Conservation (phyloP, 441 rosid genomes). For the Biscutella laevigata region DNA sequence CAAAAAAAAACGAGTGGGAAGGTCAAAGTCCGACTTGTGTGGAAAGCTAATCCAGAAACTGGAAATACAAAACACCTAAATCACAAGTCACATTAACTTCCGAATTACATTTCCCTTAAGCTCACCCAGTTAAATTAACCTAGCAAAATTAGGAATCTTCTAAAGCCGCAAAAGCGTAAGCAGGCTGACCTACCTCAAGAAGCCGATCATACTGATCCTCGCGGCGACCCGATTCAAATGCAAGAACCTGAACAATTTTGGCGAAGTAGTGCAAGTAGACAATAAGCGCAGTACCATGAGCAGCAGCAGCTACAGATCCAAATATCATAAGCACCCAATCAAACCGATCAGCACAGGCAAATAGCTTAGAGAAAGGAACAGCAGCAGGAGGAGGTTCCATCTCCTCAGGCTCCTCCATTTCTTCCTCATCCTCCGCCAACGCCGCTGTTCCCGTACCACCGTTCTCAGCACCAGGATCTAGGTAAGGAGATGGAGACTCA, state of each 20-base stretch:
- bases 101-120: constrained; percentile 4
- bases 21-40: not conserved
- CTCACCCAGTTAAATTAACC: constrained; percentile 3
- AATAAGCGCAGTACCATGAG: constrained; percentile 89
- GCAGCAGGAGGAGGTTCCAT: constrained; percentile 92
- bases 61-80: not conserved
- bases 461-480: constrained; percentile 62
- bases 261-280: constrained; percentile 96
- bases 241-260: constrained; percentile 62
- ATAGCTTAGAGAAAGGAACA: constrained; percentile 82
- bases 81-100: not conserved
- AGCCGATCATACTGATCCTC: constrained; percentile 37
- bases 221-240: constrained; percentile 20
- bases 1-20: not conserved
- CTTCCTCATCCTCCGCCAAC: constrained; percentile 60
- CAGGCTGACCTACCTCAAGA: constrained; percentile 45
- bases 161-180: not conserved
- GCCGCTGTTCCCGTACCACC: constrained; percentile 47
- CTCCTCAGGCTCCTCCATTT: constrained; percentile 72
- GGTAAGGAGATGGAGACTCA: constrained; percentile 92
- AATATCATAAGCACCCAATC: constrained; percentile 88
- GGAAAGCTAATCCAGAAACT: not conserved
- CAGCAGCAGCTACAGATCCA: constrained; percentile 92
- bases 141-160: not conserved
- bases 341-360: constrained; percentile 74